A percentile compares a stretch with the other conserved stretches of the same genome.
Evolutionary conservation across 176 grass and related monocot species (phyloP).

Genomic region (Bothriochloa decipiens): DNA sequence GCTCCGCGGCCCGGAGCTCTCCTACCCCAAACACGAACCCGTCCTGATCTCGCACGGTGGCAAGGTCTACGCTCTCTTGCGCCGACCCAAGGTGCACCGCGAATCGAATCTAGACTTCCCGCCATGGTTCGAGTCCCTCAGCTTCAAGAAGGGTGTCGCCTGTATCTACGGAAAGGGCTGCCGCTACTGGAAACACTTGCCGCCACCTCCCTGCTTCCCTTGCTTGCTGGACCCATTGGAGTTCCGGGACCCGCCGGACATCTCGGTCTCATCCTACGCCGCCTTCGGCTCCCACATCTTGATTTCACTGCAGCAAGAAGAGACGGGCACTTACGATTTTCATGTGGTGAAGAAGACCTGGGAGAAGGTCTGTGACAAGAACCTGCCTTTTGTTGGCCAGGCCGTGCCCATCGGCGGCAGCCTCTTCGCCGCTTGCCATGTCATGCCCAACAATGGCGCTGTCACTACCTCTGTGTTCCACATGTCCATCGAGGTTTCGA

Average conservation of each 20-base stretch:
- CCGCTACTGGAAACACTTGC: too few relatives aligned
- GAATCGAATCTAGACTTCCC: too few relatives aligned
- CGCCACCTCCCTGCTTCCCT: background rate
- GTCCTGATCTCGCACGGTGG: slow-evolving; percentile 13
- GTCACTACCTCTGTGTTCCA: background rate
- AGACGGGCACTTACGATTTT: background rate
- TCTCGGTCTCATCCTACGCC: background rate
- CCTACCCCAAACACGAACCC: background rate
- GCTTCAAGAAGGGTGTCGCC: background rate
- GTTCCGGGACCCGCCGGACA: background rate
- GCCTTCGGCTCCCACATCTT: background rate
- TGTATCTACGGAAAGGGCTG: too few relatives aligned
- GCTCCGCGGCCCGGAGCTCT: background rate
- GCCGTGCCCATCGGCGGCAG: background rate
- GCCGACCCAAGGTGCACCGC: background rate
- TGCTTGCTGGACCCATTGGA: background rate
- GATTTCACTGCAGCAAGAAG: background rate
- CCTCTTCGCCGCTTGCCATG: background rate
- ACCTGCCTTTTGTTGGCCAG: slow-evolving; percentile 13
- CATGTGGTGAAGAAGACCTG: slow-evolving; percentile 1
- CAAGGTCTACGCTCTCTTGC: slow-evolving; percentile 13
- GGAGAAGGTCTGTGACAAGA: background rate
- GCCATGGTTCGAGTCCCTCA: slow-evolving; percentile 10
- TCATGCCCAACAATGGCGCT: background rate
- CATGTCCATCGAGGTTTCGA: background rate